These are phyloP conservation scores for Paramecium sexaurelia DNA, from an alignment of 73 alveolate species.

Conservation along the genomic window DNA sequence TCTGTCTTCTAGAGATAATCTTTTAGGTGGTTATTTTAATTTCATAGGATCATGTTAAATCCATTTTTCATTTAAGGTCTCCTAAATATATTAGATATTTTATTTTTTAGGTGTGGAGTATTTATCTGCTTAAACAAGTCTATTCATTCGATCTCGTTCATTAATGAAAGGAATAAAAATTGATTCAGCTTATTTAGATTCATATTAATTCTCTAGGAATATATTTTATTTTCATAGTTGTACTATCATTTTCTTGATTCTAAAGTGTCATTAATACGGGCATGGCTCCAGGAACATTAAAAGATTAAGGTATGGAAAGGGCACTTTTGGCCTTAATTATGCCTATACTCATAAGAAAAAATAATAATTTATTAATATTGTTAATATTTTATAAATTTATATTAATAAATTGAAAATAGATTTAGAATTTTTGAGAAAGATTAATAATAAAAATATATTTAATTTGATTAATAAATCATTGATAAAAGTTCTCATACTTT, in stretches of 20 bases:
- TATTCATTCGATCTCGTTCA: slow-evolving; percentile 20
- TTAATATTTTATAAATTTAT: not conserved
- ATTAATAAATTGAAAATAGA: too few species aligned
- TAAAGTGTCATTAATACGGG: not conserved
- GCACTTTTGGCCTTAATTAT: not conserved
- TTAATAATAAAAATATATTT: not conserved
- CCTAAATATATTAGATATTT: not conserved
- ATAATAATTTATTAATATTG: not conserved
- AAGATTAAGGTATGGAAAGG: not conserved
- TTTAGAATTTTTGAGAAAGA: too few species aligned
- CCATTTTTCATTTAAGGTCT: not conserved
- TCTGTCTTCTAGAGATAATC: not conserved
- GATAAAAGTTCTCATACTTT: slow-evolving; percentile 61
- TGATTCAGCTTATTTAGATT: not conserved
- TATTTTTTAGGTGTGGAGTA: not conserved
- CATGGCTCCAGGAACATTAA: not conserved
- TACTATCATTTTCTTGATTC: not conserved
- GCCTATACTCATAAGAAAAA: not conserved
- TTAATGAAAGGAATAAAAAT: not conserved
- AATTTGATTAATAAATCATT: slow-evolving; percentile 3
- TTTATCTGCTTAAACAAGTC: not conserved
- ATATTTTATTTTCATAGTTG: not conserved
- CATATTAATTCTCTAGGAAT: not conserved
- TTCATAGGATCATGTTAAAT: slow-evolving; percentile 18
- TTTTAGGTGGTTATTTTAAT: not conserved